phyloP scores from a whole-genome alignment of 2,329 filamentous ascomycete species.

The Scortechinia acanthostroma region DNA sequence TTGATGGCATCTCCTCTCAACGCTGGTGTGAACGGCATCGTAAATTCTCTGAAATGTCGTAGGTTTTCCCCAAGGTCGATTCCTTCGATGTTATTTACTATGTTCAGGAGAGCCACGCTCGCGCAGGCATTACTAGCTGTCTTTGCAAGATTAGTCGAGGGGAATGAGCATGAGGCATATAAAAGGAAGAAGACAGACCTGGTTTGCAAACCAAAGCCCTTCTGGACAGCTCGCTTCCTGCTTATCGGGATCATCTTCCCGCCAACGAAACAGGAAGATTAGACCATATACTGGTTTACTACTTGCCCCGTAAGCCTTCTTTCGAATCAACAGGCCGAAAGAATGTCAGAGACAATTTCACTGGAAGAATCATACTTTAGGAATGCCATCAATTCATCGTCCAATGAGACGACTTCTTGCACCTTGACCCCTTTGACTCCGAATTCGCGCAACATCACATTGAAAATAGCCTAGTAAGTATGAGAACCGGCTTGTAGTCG shows the following conservation, averaged over 20 bases:
- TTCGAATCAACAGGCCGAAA: neutral
- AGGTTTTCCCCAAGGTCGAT: slow-evolving; percentile 45
- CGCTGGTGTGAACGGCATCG: slow-evolving; percentile 42
- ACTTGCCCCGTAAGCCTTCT: slow-evolving; percentile 3
- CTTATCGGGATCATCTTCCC: slow-evolving; percentile 35
- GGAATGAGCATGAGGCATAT: neutral
- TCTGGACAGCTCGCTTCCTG: slow-evolving; percentile 37
- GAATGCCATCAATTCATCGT: slow-evolving; percentile 35
- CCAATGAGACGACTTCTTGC: slow-evolving; percentile 43
- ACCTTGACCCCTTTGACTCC: slow-evolving; percentile 46
- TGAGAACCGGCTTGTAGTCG: slow-evolving; percentile 3
- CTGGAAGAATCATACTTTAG: slow-evolving; percentile 29
- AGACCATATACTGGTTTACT: slow-evolving; percentile 47
- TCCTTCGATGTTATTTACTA: slow-evolving; percentile 48
- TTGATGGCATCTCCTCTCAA: slow-evolving; percentile 48
- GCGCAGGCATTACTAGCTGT: slow-evolving; percentile 50
- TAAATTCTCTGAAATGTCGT: slow-evolving; percentile 45
- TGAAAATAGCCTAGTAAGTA: slow-evolving; percentile 40
- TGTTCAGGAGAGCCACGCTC: slow-evolving; percentile 54
- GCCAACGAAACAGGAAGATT: slow-evolving; percentile 53
- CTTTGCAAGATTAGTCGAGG: slow-evolving; percentile 16
- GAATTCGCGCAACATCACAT: slow-evolving; percentile 54
- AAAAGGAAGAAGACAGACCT: slow-evolving; percentile 22
- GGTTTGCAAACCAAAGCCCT: slow-evolving; percentile 59
- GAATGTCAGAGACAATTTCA: no score